Evolutionary conservation across 306 rosid genomes (phyloP), one percentile per base, ranked within the genome.

Genomic region (Castanospermum australe): DNA sequence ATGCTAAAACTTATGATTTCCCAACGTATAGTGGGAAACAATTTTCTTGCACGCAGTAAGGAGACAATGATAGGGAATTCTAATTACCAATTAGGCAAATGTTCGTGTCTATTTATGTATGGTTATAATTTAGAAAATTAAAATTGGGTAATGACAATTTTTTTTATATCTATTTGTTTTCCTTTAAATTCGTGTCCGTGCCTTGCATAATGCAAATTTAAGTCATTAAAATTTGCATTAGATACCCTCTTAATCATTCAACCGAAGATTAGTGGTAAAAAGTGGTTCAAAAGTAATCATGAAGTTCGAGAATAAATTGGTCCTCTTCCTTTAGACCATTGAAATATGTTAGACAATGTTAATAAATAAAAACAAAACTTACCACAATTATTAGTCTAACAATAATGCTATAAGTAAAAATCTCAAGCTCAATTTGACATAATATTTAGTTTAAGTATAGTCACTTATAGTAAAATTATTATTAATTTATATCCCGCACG

Each of bases 171-270:
- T 71, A 51, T 72, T 41, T 51, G 4, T 51, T 72, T 56, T 35
- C 32, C 41, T 59, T 67, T 75, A 67, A 45, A 45, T 8, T 75
- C 48, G 30, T 47, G 72, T 33, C 5, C 35, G 45, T 75, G 56
- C 48, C 35, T 28, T 10, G 56, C 51, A 45, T 28, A 82, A 47
- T 68, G 73, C 14, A 38, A 68, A 0, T 25, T 61, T 38, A 82
- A 60, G 67, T 36, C 33, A 61, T 75, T 36, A 75, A 5, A 14
- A 67, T 44, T 36, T 15, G 7, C 2, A 57, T 35, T 51, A 51
- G 59, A 55, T 47, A 52, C 68, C 60, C 52, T 50, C 79, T 82
- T 76, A 50, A 61, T 82, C 79, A 82, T 82, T 82, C 13, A 51
- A 38, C 44, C 45, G 15, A 61, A 33, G 78, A 76, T 61, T 68